Conservation (phyloP, 164 flowering plant species). For the Macadamia integrifolia region DNA sequence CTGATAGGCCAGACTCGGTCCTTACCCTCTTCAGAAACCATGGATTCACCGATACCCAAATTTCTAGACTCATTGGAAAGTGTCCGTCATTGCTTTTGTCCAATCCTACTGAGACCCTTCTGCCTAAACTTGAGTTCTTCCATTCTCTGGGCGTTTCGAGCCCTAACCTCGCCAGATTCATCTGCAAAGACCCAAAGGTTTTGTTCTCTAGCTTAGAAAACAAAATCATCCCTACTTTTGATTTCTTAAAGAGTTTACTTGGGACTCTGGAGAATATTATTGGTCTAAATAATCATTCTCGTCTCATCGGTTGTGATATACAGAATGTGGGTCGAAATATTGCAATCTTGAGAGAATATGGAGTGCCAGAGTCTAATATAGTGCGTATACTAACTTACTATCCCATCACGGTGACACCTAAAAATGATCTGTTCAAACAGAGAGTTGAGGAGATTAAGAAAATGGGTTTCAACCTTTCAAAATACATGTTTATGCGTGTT, state of each 20-base stretch:
- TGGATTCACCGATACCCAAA: not conserved
- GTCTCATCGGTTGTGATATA: not conserved
- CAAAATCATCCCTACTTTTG: constrained; percentile 4
- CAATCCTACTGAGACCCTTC: not conserved
- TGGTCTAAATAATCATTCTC: not conserved
- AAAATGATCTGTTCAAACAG: not conserved
- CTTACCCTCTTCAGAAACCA: constrained; percentile 1
- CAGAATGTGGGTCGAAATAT: not conserved
- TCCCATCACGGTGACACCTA: not conserved
- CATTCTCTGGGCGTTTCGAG: not conserved
- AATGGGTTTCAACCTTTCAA: constrained; percentile 3
- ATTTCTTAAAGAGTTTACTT: not conserved
- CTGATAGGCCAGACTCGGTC: not conserved
- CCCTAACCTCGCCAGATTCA: not conserved
- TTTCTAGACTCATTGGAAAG: not conserved
- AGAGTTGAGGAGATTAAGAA: constrained; percentile 3
- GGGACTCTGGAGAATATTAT: not conserved
- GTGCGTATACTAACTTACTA: not conserved
- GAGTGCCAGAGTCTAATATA: constrained; percentile 6
- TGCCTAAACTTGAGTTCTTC: constrained; percentile 1
- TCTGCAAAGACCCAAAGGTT: not conserved
- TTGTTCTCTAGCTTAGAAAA: not conserved
- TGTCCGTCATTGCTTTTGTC: not conserved
- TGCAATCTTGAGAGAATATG: not conserved
- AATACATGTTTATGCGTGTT: not conserved